Conservation (phyloP, 179 eudicot species). For the Spergularia azorica region DNA sequence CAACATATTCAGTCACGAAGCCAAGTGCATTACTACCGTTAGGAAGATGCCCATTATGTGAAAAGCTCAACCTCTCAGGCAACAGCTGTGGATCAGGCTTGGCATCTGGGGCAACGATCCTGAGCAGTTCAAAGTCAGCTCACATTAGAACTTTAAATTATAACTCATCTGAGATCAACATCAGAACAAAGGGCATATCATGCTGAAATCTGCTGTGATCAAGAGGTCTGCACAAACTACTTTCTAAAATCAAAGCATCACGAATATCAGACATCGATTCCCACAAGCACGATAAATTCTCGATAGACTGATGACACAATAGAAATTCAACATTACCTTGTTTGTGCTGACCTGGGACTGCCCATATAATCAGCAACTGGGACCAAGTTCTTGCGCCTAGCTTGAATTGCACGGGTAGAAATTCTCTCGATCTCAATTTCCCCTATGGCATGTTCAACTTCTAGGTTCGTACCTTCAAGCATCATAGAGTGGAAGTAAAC, state of each 20-base stretch:
- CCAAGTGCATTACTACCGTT: conserved; percentile 34
- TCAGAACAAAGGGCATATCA: background rate
- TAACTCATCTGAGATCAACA: no score
- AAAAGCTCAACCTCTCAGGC: conserved; percentile 31
- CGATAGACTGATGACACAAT: background rate
- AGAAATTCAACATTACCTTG: conserved; percentile 40
- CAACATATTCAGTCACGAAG: conserved; percentile 35
- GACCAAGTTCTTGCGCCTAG: conserved; percentile 58
- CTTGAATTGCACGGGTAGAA: conserved; percentile 54
- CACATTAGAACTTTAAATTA: background rate
- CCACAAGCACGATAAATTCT: background rate
- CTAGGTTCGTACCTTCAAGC: conserved; percentile 35
- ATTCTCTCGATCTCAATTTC: conserved; percentile 75
- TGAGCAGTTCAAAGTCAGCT: conserved; percentile 20
- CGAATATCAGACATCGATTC: background rate
- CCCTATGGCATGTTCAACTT: conserved; percentile 40
- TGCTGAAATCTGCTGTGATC: background rate
- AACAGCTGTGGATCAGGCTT: conserved; percentile 28
- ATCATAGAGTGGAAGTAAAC: conserved; percentile 62
- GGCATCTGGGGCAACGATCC: conserved; percentile 37
- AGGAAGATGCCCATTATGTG: conserved; percentile 37
- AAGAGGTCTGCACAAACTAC: background rate
- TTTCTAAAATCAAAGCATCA: no score
- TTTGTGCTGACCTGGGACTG: conserved; percentile 43
- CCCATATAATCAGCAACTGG: conserved; percentile 65